Conservation (phyloP, 495 filamentous ascomycete species). For the Hyphodiscus hymeniophilus region DNA sequence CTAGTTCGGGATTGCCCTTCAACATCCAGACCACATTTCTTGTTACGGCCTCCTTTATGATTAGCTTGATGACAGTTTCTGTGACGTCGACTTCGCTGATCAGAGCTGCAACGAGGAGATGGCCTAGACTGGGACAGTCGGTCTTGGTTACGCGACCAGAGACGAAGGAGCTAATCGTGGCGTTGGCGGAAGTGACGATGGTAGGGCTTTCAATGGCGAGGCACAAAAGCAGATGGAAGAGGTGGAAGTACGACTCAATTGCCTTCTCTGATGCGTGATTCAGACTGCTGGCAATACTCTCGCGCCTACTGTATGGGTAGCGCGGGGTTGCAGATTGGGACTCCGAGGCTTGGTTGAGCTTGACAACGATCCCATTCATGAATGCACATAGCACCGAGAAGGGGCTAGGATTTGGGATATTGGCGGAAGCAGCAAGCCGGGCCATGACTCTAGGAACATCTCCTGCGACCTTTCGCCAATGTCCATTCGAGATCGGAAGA, state of each 20-base stretch:
- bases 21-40: slow-evolving; percentile 47
- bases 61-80: slow-evolving; percentile 29
- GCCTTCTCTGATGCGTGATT: slow-evolving; percentile 43
- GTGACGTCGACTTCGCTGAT: slow-evolving; percentile 36
- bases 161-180: slow-evolving; percentile 28
- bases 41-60: slow-evolving; percentile 40
- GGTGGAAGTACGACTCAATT: slow-evolving; percentile 44
- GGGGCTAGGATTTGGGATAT: slow-evolving; percentile 6
- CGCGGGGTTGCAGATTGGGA: background rate
- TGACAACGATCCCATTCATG: slow-evolving; percentile 44
- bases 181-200: slow-evolving; percentile 26
- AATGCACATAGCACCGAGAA: slow-evolving; percentile 37
- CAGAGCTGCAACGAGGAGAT: slow-evolving; percentile 37
- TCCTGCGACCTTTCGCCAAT: slow-evolving; percentile 32
- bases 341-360: slow-evolving; percentile 28
- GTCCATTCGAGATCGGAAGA: slow-evolving; percentile 36
- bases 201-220: slow-evolving; percentile 14
- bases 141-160: slow-evolving; percentile 31
- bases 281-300: slow-evolving; percentile 29
- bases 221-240: slow-evolving; percentile 44
- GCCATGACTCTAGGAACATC: slow-evolving; percentile 20
- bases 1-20: slow-evolving; percentile 34
- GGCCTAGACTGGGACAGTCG: slow-evolving; percentile 39
- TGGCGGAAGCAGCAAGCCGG: slow-evolving; percentile 11
- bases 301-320: background rate